phyloP scores from a whole-genome alignment of 176 grass and related monocot genomes.

The Aegilops bicornis region DNA sequence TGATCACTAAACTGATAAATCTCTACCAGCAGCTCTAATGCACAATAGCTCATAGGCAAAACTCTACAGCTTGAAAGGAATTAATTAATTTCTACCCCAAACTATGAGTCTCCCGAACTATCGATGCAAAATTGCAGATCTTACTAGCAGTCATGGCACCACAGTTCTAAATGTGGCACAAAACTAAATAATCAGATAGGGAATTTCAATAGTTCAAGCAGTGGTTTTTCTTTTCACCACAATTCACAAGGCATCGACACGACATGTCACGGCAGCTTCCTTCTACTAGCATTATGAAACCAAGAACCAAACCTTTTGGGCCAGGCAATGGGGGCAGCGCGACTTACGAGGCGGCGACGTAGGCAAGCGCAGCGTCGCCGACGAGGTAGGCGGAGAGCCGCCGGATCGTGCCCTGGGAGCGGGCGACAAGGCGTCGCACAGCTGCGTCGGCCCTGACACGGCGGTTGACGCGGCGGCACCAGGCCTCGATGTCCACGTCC shows the following conservation, averaged over 20 bases:
- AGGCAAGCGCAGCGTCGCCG: constrained; percentile 38
- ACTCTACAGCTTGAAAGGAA: not conserved
- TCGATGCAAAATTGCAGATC: not conserved
- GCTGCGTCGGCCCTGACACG: constrained; percentile 41
- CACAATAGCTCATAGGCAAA: not conserved
- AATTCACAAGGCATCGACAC: not conserved
- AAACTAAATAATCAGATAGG: not conserved
- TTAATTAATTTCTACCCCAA: not conserved
- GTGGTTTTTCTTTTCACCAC: not conserved
- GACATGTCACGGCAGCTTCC: not conserved
- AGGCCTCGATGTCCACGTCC: constrained; percentile 52
- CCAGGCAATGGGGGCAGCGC: not conserved
- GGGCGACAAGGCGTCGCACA: constrained; percentile 45
- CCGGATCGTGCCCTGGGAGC: constrained; percentile 36
- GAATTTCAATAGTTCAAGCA: not conserved
- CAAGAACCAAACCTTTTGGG: not conserved
- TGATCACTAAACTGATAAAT: not conserved
- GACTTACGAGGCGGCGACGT: constrained; percentile 37
- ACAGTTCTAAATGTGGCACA: not conserved
- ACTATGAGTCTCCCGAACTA: not conserved
- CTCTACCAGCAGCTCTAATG: not conserved
- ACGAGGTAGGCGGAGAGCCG: constrained; percentile 56
- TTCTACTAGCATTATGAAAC: constrained; percentile 9
- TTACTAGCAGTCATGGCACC: not conserved
- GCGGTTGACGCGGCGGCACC: constrained; percentile 63